Base-by-base conservation (phyloP, 495 filamentous ascomycete species). In the Penicillium tannophilum region DNA sequence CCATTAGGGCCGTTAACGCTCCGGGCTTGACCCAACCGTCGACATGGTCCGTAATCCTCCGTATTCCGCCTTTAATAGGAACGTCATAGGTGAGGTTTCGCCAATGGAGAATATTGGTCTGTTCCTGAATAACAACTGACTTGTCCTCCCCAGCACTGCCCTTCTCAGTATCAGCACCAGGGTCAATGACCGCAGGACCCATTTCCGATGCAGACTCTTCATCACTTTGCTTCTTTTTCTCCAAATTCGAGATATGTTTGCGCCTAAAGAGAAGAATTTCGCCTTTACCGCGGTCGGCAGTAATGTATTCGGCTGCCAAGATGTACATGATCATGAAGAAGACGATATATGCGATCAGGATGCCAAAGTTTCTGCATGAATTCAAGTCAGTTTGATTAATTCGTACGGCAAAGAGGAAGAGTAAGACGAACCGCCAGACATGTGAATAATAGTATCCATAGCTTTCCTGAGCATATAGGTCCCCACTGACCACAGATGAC, bases 11-110 rank as follows among this genome's bases (percentile, higher is more conserved):
- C 4, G 86, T 87, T 33, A 90, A 73, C 16, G 79, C 84, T 0
- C 88, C 87, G 12, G 88, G 88, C 58, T 82, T 82, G 9, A 90
- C 83, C 71, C 80, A 89, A 24, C 87, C 88, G 55, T 82, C 76
- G 6, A 89, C 81, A 55, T 84, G 68, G 20, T 87, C 75, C 14
- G 90, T 71, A 10, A 91, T 70, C 16, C 78, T 76, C n/a, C 82
- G 79, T 26, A 84, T 73, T 10, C 83, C 80, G 16, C 77, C 81
- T 54, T 87, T 79, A 65, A 82, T 80, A 14, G 82, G 78, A 33
- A 91, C 86, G 20, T 83, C 82, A 59, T 92, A 93, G 59, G 77
- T 82, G 8, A 95, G 80, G 58, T 88, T 79, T 59, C 87, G 82
- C 88, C 88, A 93, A 6, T 87, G 90, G 56, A 93, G 85, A 39